Conservation (phyloP, 805 yeast genomes). For the Metschnikowia cerradonensis region DNA sequence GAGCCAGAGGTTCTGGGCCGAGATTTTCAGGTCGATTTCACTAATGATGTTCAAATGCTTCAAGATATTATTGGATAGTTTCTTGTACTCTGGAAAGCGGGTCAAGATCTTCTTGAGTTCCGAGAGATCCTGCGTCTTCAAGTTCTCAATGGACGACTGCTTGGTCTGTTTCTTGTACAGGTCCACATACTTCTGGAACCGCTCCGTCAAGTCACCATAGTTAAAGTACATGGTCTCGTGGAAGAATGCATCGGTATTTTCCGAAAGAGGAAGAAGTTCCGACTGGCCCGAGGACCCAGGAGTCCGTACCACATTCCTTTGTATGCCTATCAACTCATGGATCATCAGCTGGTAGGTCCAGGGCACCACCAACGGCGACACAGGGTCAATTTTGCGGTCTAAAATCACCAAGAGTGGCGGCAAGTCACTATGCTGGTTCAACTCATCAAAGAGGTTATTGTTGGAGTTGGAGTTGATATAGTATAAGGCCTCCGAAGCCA, state of each 20-base stretch:
- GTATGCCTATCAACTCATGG: conserved; percentile 82
- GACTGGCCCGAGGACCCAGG: conserved; percentile 44
- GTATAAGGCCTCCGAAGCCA: conserved; percentile 64
- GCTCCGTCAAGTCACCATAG: conserved; percentile 92
- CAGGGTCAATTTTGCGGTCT: conserved; percentile 86
- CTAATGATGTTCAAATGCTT: conserved; percentile 90
- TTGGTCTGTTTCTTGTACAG: conserved; percentile 79
- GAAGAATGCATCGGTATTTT: conserved; percentile 72
- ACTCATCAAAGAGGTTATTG: conserved; percentile 60
- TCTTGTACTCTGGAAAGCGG: conserved; percentile 90
- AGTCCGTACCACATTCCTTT: conserved; percentile 74
- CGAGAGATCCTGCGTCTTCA: conserved; percentile 63
- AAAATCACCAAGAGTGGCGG: conserved; percentile 72
- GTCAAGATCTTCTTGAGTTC: conserved; percentile 91
- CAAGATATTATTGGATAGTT: conserved; percentile 79
- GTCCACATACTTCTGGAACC: conserved; percentile 77
- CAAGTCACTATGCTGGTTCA: conserved; percentile 54
- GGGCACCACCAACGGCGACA: conserved; percentile 87
- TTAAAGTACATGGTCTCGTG: conserved; percentile 79
- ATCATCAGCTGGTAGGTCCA: conserved; percentile 99
- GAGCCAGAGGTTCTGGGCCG: conserved; percentile 65
- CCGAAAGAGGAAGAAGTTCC: conserved; percentile 39
- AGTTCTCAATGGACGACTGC: conserved; percentile 51
- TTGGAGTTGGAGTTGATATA: conserved; percentile 53
- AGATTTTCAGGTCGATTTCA: conserved; percentile 76